phyloP scores from a whole-genome alignment of 2,329 filamentous ascomycete genomes.

The Ceratocystis ficicola region DNA sequence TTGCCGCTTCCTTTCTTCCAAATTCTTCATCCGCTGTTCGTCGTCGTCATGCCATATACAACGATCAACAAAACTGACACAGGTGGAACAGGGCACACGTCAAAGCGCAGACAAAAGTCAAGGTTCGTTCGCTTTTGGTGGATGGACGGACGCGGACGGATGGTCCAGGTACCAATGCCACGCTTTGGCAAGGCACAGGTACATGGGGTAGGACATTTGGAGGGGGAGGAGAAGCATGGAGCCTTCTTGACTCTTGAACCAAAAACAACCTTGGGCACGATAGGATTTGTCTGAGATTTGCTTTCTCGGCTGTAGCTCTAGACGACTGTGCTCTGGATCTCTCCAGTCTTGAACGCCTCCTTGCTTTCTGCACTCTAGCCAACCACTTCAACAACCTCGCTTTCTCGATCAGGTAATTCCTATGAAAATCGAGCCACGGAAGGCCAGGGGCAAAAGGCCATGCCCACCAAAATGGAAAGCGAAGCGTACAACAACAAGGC shows the following conservation, averaged over 20 bases:
- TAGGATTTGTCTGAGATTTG: conserved; percentile 9
- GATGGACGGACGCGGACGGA: conserved; percentile 7
- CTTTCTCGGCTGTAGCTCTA: background rate
- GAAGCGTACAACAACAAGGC: background rate
- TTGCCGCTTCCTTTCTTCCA: background rate
- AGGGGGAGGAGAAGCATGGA: background rate
- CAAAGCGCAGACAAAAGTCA: conserved; percentile 1
- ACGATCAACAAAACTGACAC: conserved; percentile 11
- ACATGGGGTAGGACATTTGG: conserved; percentile 7
- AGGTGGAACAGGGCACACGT: background rate
- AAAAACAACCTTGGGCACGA: background rate
- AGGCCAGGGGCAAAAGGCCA: background rate
- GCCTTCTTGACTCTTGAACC: background rate
- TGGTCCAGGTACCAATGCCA: conserved; percentile 12
- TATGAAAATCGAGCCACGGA: background rate
- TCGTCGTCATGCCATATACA: conserved; percentile 11
- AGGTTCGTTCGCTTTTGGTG: conserved; percentile 10
- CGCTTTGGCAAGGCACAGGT: conserved; percentile 2
- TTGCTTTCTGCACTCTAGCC: background rate
- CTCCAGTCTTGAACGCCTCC: background rate
- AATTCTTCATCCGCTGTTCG: background rate
- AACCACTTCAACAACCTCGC: conserved; percentile 4
- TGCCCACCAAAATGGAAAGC: background rate
- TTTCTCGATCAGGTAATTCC: background rate
- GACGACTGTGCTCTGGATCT: conserved; percentile 3